These are phyloP conservation scores for Apophysomyces variabilis DNA, from an alignment of 371 early-diverging fungal species.

Conservation along the genomic window DNA sequence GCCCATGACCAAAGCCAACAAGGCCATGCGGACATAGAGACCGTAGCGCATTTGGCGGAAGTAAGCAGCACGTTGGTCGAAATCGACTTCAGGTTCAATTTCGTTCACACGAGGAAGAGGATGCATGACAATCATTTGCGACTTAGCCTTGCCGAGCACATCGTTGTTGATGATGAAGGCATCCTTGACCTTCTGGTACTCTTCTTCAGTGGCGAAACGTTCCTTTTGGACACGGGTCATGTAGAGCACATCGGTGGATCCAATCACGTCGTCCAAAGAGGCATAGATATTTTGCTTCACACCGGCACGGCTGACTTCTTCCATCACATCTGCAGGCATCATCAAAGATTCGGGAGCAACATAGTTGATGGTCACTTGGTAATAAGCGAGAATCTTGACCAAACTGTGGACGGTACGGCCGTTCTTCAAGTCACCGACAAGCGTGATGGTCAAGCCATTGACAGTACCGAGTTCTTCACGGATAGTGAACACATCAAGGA, in stretches of 20 bases:
- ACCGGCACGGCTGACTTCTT: conserved; percentile 70
- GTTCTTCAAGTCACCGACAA: conserved; percentile 97
- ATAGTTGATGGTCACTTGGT: conserved; percentile 92
- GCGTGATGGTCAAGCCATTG: conserved; percentile 92
- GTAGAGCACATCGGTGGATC: conserved; percentile 92
- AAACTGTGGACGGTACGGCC: conserved; percentile 97
- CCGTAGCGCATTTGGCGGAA: conserved; percentile 98
- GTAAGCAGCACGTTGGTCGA: conserved; percentile 96
- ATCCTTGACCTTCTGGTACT: conserved; percentile 82
- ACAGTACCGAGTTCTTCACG: conserved; percentile 95
- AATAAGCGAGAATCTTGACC: conserved; percentile 88
- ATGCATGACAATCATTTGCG: conserved; percentile 98
- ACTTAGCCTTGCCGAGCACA: conserved; percentile 84
- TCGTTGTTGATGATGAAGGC: conserved; percentile 88
- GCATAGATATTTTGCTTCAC: conserved; percentile 73
- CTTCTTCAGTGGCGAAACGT: conserved; percentile 78
- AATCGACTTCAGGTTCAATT: conserved; percentile 96
- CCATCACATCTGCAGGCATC: conserved; percentile 89
- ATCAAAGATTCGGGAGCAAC: conserved; percentile 83
- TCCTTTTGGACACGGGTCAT: conserved; percentile 98
- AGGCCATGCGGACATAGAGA: conserved; percentile 96
- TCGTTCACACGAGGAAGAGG: conserved; percentile 95
- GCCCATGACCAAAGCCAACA: conserved; percentile 84
- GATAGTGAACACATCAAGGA: conserved; percentile 94
- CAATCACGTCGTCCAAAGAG: conserved; percentile 81